Evolutionary conservation across 495 filamentous ascomycete genomes (phyloP), one percentile per base, ranked within the genome.

Genomic region (Endocarpon pusillum): DNA sequence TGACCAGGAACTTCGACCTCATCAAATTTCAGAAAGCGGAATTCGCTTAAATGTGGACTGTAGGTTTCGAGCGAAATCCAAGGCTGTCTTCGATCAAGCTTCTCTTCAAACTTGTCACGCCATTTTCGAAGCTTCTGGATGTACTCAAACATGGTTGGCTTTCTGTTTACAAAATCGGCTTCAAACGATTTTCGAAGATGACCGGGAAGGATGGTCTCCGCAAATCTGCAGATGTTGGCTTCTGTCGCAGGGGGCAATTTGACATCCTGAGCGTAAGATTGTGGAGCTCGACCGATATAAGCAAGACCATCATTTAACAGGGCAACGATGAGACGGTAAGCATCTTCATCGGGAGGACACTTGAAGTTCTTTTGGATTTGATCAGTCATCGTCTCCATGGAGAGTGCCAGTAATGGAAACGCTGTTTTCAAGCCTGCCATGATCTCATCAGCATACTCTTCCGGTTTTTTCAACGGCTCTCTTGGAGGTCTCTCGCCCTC

Each of bases 381-480:
- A 48, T 99, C 91, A 20, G 94, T 84, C 87, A 99, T 96, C 1
- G 86, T 91, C 58, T 99, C 91, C 86, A 99, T 94, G 2, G 89
- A 96, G 21, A 94, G 60, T 3, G 89, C 87, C 39, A 99, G 74
- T 24, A 99, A 63, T 14, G 91, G 91, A 60, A 94, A 96, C 0
- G 85, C 85, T 10, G 86, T 94, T 61, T 96, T 94, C 30, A 99
- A 71, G 19, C 77, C 74, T 21, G 80, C 78, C 69, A 89, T 83
- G 36, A 96, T 85, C 52, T 96, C 87, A 37, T 99, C 91, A 0
- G 81, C 81, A 44, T 86, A 75, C 47, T 99, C 91, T 89, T 89
- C 96, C 2, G 91, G 74, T 52, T 81, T 83, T 57, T 82, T 81
- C 37, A 61, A 49, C 21, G 62, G 51, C 36, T 67, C 57, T 33